Evolutionary conservation across 768 basidiomycete genomes (phyloP), one percentile per base, ranked within the genome.

Genomic region (Lactarius indigo): DNA sequence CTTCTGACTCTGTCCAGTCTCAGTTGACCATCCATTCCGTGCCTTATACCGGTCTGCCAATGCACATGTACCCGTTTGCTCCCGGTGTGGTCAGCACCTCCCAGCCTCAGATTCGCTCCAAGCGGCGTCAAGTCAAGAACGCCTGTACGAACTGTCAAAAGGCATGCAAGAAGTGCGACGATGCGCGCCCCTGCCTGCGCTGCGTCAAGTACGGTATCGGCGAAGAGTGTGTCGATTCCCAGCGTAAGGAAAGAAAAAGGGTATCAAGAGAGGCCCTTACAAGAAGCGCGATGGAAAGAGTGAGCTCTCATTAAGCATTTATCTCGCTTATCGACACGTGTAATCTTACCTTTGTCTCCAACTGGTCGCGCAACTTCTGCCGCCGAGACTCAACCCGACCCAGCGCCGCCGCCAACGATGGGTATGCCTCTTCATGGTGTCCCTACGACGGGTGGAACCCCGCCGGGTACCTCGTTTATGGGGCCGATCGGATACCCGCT

Each of bases 251-350:
- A 79, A 85, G 94, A 73, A 92, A 77, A 92, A 91, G 75, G 91
- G 91, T 70, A 83, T 91, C 71, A 93, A 92, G 81, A 80, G 91
- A 74, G 91, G 91, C 55, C 91, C 91, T 77, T 93, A 93, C 89
- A 92, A 92, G 91, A 93, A 92, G 87, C 90, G 90, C 87, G 90
- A 91, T 90, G 87, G 85, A 84, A 91, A 89, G 84, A 85, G 90
- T 91, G 75, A 78, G 87, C 77, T 60, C 71, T 72, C 76, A 39
- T 71, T 73, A 59, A 7, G 20, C 20, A 33, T 65, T 54, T 72
- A 42, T 67, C 59, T 61, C 64, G 35, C 64, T 60, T 62, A 55
- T 66, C 68, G n/a, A 64, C 68, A 58, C 62, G 66, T 60, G 61
- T 57, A 64, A 59, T 42, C 66, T 74, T 70, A 72, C 74, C 41